These are phyloP conservation scores for Leishmania tarentolae DNA, from an alignment of 208 protist species.

Conservation along the genomic window DNA sequence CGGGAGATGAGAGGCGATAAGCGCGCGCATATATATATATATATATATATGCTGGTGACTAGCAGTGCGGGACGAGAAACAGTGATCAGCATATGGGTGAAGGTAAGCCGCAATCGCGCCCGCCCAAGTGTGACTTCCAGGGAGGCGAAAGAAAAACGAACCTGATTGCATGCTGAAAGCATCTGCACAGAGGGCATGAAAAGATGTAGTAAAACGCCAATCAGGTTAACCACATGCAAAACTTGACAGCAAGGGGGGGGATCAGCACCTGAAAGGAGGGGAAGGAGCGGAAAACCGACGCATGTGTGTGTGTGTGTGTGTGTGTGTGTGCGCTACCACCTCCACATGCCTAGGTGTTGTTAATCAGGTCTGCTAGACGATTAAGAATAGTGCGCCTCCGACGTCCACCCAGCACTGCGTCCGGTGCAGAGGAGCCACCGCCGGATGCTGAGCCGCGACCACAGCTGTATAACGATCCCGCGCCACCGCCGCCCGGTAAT, in stretches of 20 bases:
- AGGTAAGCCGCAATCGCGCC: background rate
- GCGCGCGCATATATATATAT: too few relatives aligned
- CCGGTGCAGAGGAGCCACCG: background rate
- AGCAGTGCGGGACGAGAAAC: too few relatives aligned
- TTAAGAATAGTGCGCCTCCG: conserved; percentile 31
- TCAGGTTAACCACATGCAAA: too few relatives aligned
- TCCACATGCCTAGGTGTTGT: background rate
- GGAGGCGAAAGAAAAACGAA: background rate
- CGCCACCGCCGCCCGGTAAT: conserved; percentile 40
- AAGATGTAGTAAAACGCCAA: too few relatives aligned
- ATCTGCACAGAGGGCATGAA: background rate
- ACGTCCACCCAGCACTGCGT: background rate
- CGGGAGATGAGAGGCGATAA: too few relatives aligned
- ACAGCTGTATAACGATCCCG: background rate
- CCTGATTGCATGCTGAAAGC: background rate
- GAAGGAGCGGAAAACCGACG: background rate
- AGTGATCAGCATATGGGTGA: background rate
- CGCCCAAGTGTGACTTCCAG: background rate
- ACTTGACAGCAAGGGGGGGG: too few relatives aligned
- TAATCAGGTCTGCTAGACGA: conserved; percentile 23
- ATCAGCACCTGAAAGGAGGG: background rate
- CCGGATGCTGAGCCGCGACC: background rate
- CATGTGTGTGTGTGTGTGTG: conserved; percentile 6
- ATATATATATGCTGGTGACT: too few relatives aligned
- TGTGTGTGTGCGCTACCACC: background rate